Evolutionary conservation across 441 rosid genomes (phyloP).

Genomic region (Metrosideros polymorpha): DNA sequence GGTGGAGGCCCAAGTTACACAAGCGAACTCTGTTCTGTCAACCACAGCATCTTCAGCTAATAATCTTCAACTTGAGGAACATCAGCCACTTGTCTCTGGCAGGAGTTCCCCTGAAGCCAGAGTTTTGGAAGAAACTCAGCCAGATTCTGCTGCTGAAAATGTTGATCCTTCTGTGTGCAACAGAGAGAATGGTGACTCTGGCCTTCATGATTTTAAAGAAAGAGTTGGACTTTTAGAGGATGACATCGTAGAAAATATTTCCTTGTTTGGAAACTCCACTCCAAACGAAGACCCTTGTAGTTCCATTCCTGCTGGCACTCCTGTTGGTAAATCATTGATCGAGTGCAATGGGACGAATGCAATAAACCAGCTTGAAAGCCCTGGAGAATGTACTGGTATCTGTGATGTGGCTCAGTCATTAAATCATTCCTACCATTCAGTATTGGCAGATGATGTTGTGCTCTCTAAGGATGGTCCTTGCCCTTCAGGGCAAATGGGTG

Average conservation of each 20-base stretch:
- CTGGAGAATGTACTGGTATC: constrained; percentile 7
- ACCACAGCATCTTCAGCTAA: constrained; percentile 21
- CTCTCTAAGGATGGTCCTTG: constrained; percentile 17
- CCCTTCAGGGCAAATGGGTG: constrained; percentile 14
- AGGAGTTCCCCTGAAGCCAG: constrained; percentile 13
- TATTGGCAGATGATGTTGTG: constrained; percentile 4
- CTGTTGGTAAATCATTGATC: constrained; percentile 11
- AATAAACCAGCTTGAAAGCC: constrained; percentile 11
- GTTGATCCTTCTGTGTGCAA: constrained; percentile 13
- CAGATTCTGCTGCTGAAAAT: constrained; percentile 19
- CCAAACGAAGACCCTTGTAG: constrained; percentile 11
- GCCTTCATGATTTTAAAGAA: constrained; percentile 4
- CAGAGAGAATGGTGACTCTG: constrained; percentile 12
- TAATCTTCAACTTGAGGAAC: constrained; percentile 21
- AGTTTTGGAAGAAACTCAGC: constrained; percentile 16
- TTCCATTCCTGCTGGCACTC: constrained; percentile 14
- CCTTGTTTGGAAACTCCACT: constrained; percentile 7
- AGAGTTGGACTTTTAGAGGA: constrained; percentile 11
- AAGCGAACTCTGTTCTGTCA: constrained; percentile 20
- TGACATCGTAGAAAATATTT: neutral
- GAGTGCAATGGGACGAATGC: constrained; percentile 19
- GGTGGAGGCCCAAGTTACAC: constrained; percentile 32
- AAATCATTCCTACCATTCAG: constrained; percentile 20
- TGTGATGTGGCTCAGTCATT: constrained; percentile 14
- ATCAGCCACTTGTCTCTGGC: constrained; percentile 16